phyloP scores from a whole-genome alignment of 345 rosid genomes.

The Populus pruinosa region DNA sequence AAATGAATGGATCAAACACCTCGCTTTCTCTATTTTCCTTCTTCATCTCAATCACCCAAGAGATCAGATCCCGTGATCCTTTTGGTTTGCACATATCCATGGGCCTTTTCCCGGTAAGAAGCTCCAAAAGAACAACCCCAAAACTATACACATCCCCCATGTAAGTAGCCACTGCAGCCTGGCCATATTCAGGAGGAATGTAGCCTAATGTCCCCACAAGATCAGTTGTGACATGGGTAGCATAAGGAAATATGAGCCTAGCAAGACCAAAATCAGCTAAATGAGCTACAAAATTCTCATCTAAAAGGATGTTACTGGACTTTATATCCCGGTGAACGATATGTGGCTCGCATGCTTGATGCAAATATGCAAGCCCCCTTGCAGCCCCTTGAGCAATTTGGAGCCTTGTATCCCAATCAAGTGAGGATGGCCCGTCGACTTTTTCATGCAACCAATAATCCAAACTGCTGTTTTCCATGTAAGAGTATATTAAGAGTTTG shows the following conservation, averaged over 20 bases:
- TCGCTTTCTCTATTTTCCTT: slow-evolving; percentile 60
- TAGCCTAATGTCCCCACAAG: slow-evolving; percentile 93
- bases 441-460: slow-evolving; percentile 95
- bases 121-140: slow-evolving; percentile 90
- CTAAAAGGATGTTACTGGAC: slow-evolving; percentile 80
- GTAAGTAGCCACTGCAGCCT: slow-evolving; percentile 73
- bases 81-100: slow-evolving; percentile 89
- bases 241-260: slow-evolving; percentile 79
- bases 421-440: slow-evolving; percentile 48
- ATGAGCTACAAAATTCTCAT: slow-evolving; percentile 81
- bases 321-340: slow-evolving; percentile 87
- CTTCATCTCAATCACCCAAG: slow-evolving; percentile 84
- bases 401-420: slow-evolving; percentile 68
- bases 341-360: slow-evolving; percentile 74
- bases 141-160: slow-evolving; percentile 96
- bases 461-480: slow-evolving; percentile 96
- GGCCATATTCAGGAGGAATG: slow-evolving; percentile 94
- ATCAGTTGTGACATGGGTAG: slow-evolving; percentile 94
- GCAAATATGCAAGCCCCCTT: slow-evolving; percentile 76
- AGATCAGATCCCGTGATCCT: slow-evolving; percentile 77
- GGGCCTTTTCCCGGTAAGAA: slow-evolving; percentile 80
- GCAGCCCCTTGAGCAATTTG: slow-evolving; percentile 86
- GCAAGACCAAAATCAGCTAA: slow-evolving; percentile 96
- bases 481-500: slow-evolving; percentile 74
- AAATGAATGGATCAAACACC: slow-evolving; percentile 59